Evolutionary conservation across 1,284 basidiomycete species (phyloP).

Genomic region (Stereum hirsutum): DNA sequence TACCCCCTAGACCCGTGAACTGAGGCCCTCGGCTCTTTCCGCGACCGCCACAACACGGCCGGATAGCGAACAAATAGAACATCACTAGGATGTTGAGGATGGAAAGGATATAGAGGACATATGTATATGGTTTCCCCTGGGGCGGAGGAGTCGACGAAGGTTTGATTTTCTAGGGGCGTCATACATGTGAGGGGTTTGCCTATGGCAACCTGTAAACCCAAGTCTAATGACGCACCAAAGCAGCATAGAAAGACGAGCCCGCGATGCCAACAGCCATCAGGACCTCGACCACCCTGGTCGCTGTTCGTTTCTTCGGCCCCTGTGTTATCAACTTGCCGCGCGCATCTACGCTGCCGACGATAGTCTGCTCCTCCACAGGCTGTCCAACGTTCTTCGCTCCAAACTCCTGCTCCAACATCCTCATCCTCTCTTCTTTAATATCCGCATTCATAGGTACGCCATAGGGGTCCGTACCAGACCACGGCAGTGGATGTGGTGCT

Average conservation of each 20-base stretch:
- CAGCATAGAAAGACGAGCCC: constrained; percentile 51
- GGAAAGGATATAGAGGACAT: constrained; percentile 48
- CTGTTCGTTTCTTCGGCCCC: constrained; percentile 49
- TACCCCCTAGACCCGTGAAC: constrained; percentile 28
- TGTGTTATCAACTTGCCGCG: constrained; percentile 50
- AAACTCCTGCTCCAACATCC: constrained; percentile 63
- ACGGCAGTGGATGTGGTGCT: constrained; percentile 32
- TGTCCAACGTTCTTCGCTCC: constrained; percentile 21
- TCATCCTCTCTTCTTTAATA: constrained; percentile 55
- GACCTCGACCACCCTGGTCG: constrained; percentile 38
- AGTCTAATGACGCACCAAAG: constrained; percentile 35
- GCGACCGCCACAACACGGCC: constrained; percentile 40
- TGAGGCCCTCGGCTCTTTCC: constrained; percentile 19
- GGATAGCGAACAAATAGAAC: constrained; percentile 46
- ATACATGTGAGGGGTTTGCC: constrained; percentile 1
- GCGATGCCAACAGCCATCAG: constrained; percentile 40
- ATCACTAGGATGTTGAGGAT: constrained; percentile 40
- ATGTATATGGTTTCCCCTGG: constrained; percentile 41
- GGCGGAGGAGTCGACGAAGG: constrained; percentile 44
- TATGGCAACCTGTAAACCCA: constrained; percentile 1
- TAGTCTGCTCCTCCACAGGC: constrained; percentile 30
- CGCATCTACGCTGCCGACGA: constrained; percentile 47
- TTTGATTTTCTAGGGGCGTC: constrained; percentile 45
- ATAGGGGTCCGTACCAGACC: constrained; percentile 34
- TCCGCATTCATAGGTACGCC: constrained; percentile 32